phyloP scores from a whole-genome alignment of 1,284 basidiomycete genomes.

The Leccinum insigne region DNA sequence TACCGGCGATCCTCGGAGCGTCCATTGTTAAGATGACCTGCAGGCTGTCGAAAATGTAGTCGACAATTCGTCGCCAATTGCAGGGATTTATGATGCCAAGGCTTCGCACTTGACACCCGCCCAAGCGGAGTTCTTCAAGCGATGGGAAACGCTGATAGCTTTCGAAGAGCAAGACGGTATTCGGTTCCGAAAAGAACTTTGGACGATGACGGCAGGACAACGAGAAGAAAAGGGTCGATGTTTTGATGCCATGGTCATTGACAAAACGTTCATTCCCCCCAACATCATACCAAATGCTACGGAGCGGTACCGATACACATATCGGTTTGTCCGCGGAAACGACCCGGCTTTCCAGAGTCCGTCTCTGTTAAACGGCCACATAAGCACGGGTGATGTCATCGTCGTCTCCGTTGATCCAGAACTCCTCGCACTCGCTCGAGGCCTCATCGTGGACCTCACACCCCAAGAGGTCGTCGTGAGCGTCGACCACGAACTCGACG shows the following conservation, averaged over 20 bases:
- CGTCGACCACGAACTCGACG: constrained; percentile 78
- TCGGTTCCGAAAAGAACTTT: constrained; percentile 87
- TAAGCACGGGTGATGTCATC: constrained; percentile 81
- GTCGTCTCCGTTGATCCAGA: constrained; percentile 85
- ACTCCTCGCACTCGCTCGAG: constrained; percentile 81
- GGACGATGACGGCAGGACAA: constrained; percentile 85
- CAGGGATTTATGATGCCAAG: constrained; percentile 75
- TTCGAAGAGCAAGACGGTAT: constrained; percentile 89
- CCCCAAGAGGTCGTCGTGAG: constrained; percentile 70
- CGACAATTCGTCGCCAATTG: constrained; percentile 66
- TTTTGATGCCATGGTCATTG: constrained; percentile 78
- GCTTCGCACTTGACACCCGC: constrained; percentile 74
- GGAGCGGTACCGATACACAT: constrained; percentile 57
- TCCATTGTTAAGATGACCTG: constrained; percentile 3
- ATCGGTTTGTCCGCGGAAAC: constrained; percentile 58
- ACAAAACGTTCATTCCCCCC: constrained; percentile 34
- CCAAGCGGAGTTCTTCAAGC: constrained; percentile 82
- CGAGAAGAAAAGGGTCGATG: constrained; percentile 83
- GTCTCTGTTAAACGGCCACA: constrained; percentile 73
- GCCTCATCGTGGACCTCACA: constrained; percentile 79
- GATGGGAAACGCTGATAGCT: constrained; percentile 88
- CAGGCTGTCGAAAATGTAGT: constrained; percentile 73
- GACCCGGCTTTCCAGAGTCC: constrained; percentile 19
- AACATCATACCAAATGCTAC: constrained; percentile 26
- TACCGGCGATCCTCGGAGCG: constrained; percentile 7